These are phyloP conservation scores for Aspergillus wentii DNA, from an alignment of 495 filamentous ascomycete species.

Conservation along the genomic window DNA sequence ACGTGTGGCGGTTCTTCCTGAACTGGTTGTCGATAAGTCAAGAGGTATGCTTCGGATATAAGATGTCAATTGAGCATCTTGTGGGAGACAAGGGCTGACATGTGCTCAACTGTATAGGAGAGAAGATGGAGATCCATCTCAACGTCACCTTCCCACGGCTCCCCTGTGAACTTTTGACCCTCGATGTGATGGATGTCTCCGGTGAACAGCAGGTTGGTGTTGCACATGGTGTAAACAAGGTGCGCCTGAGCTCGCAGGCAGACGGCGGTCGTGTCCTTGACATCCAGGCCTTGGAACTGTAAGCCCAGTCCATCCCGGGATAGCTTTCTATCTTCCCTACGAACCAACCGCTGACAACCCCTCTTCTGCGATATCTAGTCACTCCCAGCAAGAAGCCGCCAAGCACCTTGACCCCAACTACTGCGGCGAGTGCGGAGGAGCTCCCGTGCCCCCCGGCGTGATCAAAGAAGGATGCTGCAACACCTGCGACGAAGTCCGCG, in stretches of 20 bases:
- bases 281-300: slow-evolving; percentile 67
- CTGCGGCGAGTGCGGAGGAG: slow-evolving; percentile 92
- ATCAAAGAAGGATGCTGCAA: slow-evolving; percentile 83
- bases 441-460: slow-evolving; percentile 62
- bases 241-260: slow-evolving; percentile 63
- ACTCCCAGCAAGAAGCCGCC: slow-evolving; percentile 60
- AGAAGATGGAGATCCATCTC: slow-evolving; percentile 98
- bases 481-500: slow-evolving; percentile 92
- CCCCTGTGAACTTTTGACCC: slow-evolving; percentile 90
- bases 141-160: slow-evolving; percentile 95
- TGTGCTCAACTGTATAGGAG: slow-evolving; percentile 47
- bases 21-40: slow-evolving; percentile 94
- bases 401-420: slow-evolving; percentile 84
- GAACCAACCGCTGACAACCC: slow-evolving; percentile 1
- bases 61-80: slow-evolving; percentile 3
- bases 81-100: slow-evolving; percentile 4
- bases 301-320: slow-evolving; percentile 24
- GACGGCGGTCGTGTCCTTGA: slow-evolving; percentile 82
- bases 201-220: slow-evolving; percentile 94
- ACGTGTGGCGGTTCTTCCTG: slow-evolving; percentile 78
- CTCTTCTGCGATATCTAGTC: slow-evolving; percentile 34
- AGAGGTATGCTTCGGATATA: slow-evolving; percentile 57
- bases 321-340: neutral
- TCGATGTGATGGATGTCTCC: slow-evolving; percentile 98
- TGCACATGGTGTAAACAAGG: slow-evolving; percentile 85